Evolutionary conservation across 208 protist species (phyloP).

Genomic region (Leishmania arabica): DNA sequence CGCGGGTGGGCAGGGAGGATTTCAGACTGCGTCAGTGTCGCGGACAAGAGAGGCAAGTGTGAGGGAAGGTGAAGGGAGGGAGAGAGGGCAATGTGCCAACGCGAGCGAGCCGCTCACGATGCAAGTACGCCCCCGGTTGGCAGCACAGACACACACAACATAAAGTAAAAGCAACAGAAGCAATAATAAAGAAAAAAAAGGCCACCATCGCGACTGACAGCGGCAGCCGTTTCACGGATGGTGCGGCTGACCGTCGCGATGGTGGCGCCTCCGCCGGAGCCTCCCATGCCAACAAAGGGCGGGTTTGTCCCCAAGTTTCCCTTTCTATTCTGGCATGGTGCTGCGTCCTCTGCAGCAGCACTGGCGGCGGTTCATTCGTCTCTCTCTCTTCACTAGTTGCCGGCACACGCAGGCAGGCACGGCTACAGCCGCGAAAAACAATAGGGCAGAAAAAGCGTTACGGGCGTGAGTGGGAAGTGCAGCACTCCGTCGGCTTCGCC

Average conservation of each 20-base stretch:
- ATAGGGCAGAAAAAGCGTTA: background rate
- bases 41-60: background rate
- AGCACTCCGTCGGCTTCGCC: background rate
- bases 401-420: background rate
- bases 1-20: background rate
- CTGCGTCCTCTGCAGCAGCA: background rate
- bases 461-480: background rate
- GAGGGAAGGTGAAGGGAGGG: background rate
- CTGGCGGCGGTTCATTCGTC: background rate
- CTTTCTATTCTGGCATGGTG: constrained; percentile 8
- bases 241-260: background rate
- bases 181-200: background rate
- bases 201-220: background rate
- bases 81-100: background rate
- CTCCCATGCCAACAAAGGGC: constrained; percentile 17
- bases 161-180: background rate
- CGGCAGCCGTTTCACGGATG: background rate
- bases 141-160: background rate
- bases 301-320: constrained; percentile 39
- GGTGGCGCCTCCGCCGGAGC: background rate
- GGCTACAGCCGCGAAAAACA: background rate
- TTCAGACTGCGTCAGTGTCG: background rate
- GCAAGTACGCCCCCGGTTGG: background rate
- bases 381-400: background rate
- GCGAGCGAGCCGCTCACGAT: background rate